These are phyloP conservation scores for Candida sojae DNA, from an alignment of 1,139 yeast genomes.

Conservation along the genomic window DNA sequence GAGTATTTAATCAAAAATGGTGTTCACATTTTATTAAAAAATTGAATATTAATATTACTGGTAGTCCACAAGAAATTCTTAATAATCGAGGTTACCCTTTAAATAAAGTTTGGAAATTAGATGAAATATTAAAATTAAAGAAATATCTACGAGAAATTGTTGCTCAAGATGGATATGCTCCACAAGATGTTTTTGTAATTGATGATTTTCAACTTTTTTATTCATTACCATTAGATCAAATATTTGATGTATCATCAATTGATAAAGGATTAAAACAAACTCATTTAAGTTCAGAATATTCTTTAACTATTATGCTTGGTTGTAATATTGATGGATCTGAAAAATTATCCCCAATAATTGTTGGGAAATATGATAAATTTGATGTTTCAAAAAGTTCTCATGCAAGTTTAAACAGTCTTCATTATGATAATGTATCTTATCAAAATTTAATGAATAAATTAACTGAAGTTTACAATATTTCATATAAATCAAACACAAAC, in stretches of 20 bases:
- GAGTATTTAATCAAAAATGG: conserved; percentile 68
- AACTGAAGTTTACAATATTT: conserved; percentile 52
- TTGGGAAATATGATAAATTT: conserved; percentile 61
- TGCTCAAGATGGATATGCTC: conserved; percentile 36
- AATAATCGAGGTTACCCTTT: conserved; percentile 38
- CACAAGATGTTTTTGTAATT: conserved; percentile 57
- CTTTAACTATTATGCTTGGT: conserved; percentile 63
- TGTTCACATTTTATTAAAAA: conserved; percentile 58
- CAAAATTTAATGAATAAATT: conserved; percentile 45
- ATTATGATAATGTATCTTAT: conserved; percentile 20
- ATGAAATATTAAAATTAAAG: conserved; percentile 52
- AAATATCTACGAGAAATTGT: conserved; percentile 35
- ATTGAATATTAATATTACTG: conserved; percentile 53
- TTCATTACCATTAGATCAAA: conserved; percentile 62
- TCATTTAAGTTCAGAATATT: conserved; percentile 51
- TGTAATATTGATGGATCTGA: conserved; percentile 65
- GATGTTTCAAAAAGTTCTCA: conserved; percentile 41
- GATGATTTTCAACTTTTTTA: conserved; percentile 66
- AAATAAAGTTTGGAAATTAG: conserved; percentile 63
- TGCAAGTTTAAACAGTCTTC: conserved; percentile 29
- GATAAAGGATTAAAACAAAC: conserved; percentile 48
- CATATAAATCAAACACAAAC: conserved; percentile 60
- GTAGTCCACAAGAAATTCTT: conserved; percentile 44
- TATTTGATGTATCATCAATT: conserved; percentile 49
- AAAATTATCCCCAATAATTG: conserved; percentile 58